Evolutionary conservation across 2,329 filamentous ascomycete species (phyloP), one percentile per base, ranked within the genome.

Genomic region (Lizonia empirigonia): DNA sequence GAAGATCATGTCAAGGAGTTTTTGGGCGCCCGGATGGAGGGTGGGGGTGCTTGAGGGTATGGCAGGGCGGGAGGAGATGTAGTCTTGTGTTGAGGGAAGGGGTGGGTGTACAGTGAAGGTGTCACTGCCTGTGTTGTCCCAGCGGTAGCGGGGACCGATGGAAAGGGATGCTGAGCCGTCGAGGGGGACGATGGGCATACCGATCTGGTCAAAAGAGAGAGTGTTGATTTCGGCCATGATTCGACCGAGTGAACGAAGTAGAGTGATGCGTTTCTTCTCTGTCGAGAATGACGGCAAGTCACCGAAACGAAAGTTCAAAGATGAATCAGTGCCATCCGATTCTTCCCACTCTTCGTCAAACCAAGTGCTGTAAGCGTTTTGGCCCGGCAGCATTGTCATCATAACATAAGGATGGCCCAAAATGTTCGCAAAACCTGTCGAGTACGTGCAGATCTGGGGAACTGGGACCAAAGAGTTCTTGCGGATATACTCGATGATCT

Each of bases 331-430:
- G 13, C 51, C 39, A n/a, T 5, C 12, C 4, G 29, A 7, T 6
- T 51, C 45, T 1, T 46, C 39, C 16, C 20, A 47, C 2, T 27
- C 10, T 16, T 44, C n/a, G 5, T 55, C 49, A 24, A 44, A 50
- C 63, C 59, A 65, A 15, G 60, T 37, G 5, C 36, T 20, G 18
- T 20, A 45, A 2, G 58, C 53, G 5, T 40, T 40, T 5, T 44
- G 32, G 2, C 63, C 63, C 1, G 44, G n/a, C 1, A 63, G 12
- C 12, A 19, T 38, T 2, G 38, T 54, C 59, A 64, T 60, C 18
- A 65, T 27, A n/a, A 60, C 58, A 27, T 47, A 65, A 2, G 64
- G 64, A 3, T 40, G 48, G 0, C 46, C 38, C 2, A 63, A 41
- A 1, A 24, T 19, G 19, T 65, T 65, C 2, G 50, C 15, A 9